Conservation (phyloP, 352 stramenopile genomes). For the Salisapilia sapeloensis region DNA sequence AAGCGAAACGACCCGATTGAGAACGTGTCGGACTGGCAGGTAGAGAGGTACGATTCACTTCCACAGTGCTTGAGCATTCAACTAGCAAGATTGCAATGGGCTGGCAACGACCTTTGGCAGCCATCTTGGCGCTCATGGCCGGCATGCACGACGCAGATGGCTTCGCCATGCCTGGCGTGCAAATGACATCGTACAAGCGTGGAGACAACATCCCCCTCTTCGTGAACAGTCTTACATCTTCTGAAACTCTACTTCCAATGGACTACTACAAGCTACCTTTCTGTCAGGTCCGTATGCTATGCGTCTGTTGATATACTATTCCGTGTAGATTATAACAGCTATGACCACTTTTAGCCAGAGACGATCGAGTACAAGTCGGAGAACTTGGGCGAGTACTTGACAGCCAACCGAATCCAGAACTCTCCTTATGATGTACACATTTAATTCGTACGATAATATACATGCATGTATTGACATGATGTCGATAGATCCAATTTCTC, state of each 20-base stretch:
- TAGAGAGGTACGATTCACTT: too few relatives aligned
- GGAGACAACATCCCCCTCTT: constrained; percentile 78
- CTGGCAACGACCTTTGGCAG: too few relatives aligned
- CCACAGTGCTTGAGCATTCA: too few relatives aligned
- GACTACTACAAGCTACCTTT: constrained; percentile 98
- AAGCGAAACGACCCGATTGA: too few relatives aligned
- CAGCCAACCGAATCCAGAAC: constrained; percentile 97
- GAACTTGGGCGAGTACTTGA: constrained; percentile 98
- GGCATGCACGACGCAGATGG: constrained; percentile 1
- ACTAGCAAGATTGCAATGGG: neutral
- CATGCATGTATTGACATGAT: neutral
- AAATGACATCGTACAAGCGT: constrained; percentile 81
- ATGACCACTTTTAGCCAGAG: constrained; percentile 26
- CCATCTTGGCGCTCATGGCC: constrained; percentile 3
- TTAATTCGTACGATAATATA: neutral
- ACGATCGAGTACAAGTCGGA: constrained; percentile 94
- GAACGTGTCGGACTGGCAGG: too few relatives aligned
- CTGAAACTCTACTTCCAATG: constrained; percentile 91
- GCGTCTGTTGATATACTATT: constrained; percentile 2
- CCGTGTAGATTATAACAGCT: too few relatives aligned
- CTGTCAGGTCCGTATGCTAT: constrained; percentile 56
- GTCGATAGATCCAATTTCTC: constrained; percentile 69
- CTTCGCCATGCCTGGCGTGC: constrained; percentile 73
- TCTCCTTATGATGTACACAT: constrained; percentile 84
- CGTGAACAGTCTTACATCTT: constrained; percentile 90